Evolutionary conservation across 768 basidiomycete species (phyloP), one percentile per base, ranked within the genome.

Genomic region (Rubroboletus pulcherrimus): DNA sequence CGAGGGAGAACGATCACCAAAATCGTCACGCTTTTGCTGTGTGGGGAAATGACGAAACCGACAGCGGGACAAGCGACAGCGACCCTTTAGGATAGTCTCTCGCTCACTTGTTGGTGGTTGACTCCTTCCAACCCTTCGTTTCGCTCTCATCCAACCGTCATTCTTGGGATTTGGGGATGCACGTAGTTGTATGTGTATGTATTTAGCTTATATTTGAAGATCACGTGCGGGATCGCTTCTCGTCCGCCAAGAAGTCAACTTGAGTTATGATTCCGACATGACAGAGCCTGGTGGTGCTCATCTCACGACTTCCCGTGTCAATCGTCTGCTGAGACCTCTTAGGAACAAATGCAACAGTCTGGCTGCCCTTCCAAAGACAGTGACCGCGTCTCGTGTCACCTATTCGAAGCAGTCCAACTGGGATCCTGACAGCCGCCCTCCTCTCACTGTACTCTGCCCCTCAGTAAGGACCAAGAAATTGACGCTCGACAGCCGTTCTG

Each of bases 11-110:
- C 29, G 66, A 69, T 19, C 65, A 63, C 35, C 66, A 70, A 29
- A 66, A 67, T 31, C 78, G 69, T 44, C 76, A 82, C 35, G 86
- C 88, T 8, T 93, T 93, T 64, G 91, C 92, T 19, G 89, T 90
- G 11, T 91, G 85, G 83, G 92, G 91, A 0, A 87, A 91, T 39
- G 91, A 93, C 65, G 91, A 93, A 71, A 92, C 88, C 53, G 91
- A 93, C 62, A 90, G 88, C 66, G 87, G 86, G 64, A 78, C 89
- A 14, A 91, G 89, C 58, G 90, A 91, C 63, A 85, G 79, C 49
- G 85, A 87, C 55, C 65, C 64, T 30, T 77, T 61, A 72, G 6
- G 19, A 39, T 34, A 6, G 2, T 5, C 14, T 24, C 14, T 31
- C 29, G 14, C 19, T 21, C 31, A n/a, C 33, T 17, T 43, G 34